Evolutionary conservation across 768 basidiomycete genomes (phyloP).

Genomic region (Sarcomyxa edulis): DNA sequence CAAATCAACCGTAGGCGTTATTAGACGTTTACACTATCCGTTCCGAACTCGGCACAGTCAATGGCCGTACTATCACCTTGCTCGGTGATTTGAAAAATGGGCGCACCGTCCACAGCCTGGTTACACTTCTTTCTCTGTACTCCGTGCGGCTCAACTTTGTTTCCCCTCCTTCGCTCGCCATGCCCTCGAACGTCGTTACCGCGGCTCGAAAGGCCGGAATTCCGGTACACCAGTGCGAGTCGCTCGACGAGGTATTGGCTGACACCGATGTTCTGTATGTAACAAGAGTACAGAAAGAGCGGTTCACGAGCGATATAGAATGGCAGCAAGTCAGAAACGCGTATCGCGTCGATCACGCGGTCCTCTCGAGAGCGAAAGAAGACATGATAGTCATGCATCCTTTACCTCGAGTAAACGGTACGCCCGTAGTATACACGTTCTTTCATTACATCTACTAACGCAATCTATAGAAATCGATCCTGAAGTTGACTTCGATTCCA

Average conservation of each 20-base stretch:
- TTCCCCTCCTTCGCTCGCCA: constrained; percentile 76
- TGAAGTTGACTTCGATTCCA: constrained; percentile 94
- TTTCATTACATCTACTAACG: neutral
- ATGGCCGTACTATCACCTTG: constrained; percentile 88
- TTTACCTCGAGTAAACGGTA: constrained; percentile 87
- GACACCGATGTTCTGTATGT: constrained; percentile 97
- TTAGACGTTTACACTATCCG: constrained; percentile 93
- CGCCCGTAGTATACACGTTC: constrained; percentile 14
- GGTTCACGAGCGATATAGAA: constrained; percentile 75
- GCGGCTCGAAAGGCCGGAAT: constrained; percentile 83
- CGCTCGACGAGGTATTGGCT: constrained; percentile 85
- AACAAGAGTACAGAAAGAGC: constrained; percentile 93
- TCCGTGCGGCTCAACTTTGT: constrained; percentile 95
- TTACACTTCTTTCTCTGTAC: constrained; percentile 88
- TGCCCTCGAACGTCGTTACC: constrained; percentile 83
- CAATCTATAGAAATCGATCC: constrained; percentile 86
- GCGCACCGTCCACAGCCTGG: constrained; percentile 93
- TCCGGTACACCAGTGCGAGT: constrained; percentile 73
- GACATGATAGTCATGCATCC: constrained; percentile 99
- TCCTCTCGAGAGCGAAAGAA: constrained; percentile 89
- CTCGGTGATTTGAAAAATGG: constrained; percentile 98
- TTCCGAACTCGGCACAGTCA: constrained; percentile 96
- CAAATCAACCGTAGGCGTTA: constrained; percentile 49
- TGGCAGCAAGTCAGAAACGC: constrained; percentile 91
- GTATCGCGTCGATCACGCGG: constrained; percentile 91